Evolutionary conservation across 2,329 filamentous ascomycete species (phyloP).

Genomic region (Hypoxylon sp.): DNA sequence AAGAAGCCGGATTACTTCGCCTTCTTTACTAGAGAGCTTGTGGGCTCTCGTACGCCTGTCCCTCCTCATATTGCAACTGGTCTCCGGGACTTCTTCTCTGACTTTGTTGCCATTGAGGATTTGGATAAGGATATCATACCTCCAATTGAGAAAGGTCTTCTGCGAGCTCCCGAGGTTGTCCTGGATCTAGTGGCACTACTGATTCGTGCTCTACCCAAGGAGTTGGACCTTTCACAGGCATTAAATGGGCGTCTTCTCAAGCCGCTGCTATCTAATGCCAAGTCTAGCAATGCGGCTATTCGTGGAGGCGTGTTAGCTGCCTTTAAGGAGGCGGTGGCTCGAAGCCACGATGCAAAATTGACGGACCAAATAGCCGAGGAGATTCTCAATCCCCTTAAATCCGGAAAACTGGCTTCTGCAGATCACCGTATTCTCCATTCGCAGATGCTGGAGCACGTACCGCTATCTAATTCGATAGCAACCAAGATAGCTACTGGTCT

Average conservation of each 20-base stretch:
- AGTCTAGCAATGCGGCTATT: constrained; percentile 85
- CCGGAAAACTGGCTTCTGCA: constrained; percentile 83
- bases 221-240: constrained; percentile 81
- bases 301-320: constrained; percentile 80
- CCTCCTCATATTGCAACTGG: constrained; percentile 78
- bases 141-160: constrained; percentile 85
- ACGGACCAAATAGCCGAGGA: constrained; percentile 81
- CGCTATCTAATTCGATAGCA: constrained; percentile 71
- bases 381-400: constrained; percentile 81
- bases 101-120: constrained; percentile 80
- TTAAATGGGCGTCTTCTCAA: constrained; percentile 82
- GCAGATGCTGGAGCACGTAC: constrained; percentile 78
- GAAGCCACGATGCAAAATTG: constrained; percentile 61
- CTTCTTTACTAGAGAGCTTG: constrained; percentile 87
- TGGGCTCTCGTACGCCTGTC: constrained; percentile 80
- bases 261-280: constrained; percentile 88
- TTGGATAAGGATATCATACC: constrained; percentile 81
- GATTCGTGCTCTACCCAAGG: constrained; percentile 74
- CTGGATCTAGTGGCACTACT: constrained; percentile 83
- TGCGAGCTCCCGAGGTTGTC: constrained; percentile 91
- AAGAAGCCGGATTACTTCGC: constrained; percentile 80
- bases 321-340: constrained; percentile 74
- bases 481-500: constrained; percentile 76
- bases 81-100: constrained; percentile 83
- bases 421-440: constrained; percentile 88